Conservation (phyloP, 2,329 filamentous ascomycete genomes). For the Thielaviopsis euricoi region DNA sequence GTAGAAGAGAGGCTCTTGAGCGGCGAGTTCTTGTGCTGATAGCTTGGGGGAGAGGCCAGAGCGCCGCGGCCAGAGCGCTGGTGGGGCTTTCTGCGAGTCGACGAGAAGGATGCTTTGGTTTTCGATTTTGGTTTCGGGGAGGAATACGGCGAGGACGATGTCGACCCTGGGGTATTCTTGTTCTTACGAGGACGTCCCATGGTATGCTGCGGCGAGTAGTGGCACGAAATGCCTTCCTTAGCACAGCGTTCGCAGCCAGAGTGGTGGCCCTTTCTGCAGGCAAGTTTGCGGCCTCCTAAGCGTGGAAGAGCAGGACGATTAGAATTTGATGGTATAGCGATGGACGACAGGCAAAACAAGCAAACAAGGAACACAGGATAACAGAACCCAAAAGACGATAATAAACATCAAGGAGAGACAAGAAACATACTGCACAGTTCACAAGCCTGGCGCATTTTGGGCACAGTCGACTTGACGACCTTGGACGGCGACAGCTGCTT, state of each 20-base stretch:
- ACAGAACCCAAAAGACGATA: neutral
- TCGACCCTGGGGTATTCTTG: neutral
- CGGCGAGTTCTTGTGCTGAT: no score
- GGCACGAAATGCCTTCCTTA: slow-evolving; percentile 38
- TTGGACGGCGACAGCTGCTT: no score
- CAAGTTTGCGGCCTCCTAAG: slow-evolving; percentile 44
- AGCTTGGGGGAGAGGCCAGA: no score
- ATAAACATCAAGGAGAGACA: no score
- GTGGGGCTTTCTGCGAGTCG: neutral
- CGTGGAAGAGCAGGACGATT: neutral
- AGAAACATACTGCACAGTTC: slow-evolving; percentile 46
- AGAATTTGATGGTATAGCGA: no score
- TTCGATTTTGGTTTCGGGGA: no score
- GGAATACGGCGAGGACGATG: neutral
- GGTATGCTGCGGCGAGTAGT: slow-evolving; percentile 48
- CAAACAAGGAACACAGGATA: neutral
- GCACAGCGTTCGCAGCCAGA: slow-evolving; percentile 40
- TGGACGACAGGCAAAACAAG: no score
- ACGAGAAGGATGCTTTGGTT: neutral
- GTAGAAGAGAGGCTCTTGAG: no score
- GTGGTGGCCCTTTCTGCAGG: slow-evolving; percentile 44
- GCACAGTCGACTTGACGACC: neutral
- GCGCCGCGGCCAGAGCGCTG: no score
- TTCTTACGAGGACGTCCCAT: slow-evolving; percentile 48
- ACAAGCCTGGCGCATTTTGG: slow-evolving; percentile 35